A percentile compares a stretch with the other conserved stretches of the same genome.
phyloP scores from a whole-genome alignment of 2,329 filamentous ascomycete genomes.

The Dendrostoma leiphaemia region DNA sequence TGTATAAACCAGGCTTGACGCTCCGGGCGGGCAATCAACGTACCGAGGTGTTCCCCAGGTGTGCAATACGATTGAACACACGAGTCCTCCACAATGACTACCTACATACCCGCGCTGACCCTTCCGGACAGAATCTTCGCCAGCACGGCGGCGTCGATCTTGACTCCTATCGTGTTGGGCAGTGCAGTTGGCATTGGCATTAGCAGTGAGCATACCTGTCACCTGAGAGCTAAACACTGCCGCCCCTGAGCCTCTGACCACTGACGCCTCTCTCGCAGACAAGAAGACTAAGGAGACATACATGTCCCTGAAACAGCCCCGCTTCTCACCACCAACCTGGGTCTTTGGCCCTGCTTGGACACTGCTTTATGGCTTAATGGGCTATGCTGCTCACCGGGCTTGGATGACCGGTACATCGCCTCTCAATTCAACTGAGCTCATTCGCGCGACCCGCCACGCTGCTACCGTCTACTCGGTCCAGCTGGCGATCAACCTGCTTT shows the following conservation, averaged over 20 bases:
- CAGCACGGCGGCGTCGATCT: conserved; percentile 68
- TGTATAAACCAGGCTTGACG: not conserved
- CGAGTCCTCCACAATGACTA: conserved; percentile 61
- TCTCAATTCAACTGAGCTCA: conserved; percentile 47
- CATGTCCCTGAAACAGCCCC: conserved; percentile 65
- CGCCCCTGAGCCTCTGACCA: not conserved
- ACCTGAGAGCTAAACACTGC: conserved; percentile 6
- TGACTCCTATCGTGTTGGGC: conserved; percentile 72
- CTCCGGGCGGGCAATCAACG: no score
- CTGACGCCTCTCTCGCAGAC: conserved; percentile 3
- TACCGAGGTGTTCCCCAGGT: no score
- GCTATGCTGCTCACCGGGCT: conserved; percentile 81
- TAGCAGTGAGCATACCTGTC: conserved; percentile 55
- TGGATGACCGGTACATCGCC: conserved; percentile 62
- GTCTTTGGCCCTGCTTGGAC: conserved; percentile 68
- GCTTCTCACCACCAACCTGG: conserved; percentile 57
- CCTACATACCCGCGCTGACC: conserved; percentile 72
- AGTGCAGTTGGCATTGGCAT: conserved; percentile 68
- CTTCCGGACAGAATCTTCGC: conserved; percentile 72
- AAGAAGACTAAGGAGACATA: conserved; percentile 59
- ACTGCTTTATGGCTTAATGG: conserved; percentile 71
- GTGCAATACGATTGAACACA: no score
- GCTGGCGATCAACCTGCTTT: conserved; percentile 78
- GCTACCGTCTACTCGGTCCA: conserved; percentile 84
- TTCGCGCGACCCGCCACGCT: conserved; percentile 60